Evolutionary conservation across 2,329 filamentous ascomycete genomes (phyloP).

Genomic region (Apiospora hydei): DNA sequence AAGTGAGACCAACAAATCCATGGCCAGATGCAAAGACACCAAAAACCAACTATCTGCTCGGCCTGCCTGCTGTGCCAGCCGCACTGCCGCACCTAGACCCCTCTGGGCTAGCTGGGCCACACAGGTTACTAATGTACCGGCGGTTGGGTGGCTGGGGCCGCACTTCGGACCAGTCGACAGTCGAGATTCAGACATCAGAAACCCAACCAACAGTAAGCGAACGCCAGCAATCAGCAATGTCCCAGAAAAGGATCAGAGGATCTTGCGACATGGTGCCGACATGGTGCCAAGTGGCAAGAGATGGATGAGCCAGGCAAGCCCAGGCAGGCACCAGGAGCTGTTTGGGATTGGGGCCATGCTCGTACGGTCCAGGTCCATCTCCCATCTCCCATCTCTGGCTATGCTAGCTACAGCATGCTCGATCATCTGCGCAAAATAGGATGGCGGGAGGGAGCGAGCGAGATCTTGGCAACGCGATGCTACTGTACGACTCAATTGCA

Average conservation of each 20-base stretch:
- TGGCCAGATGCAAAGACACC: neutral
- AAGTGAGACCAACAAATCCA: neutral
- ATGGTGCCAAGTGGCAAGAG: slow-evolving; percentile 3
- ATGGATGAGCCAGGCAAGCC: neutral
- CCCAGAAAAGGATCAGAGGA: neutral
- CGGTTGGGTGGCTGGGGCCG: neutral
- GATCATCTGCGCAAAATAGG: neutral
- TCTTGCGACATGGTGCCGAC: slow-evolving; percentile 12
- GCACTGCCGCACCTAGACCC: slow-evolving; percentile 6
- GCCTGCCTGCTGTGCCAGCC: neutral
- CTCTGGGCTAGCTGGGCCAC: neutral
- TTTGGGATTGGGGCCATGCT: slow-evolving; percentile 19
- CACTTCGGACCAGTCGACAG: neutral
- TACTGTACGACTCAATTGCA: neutral
- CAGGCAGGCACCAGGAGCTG: neutral
- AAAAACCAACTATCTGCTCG: neutral
- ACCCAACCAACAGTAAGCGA: neutral
- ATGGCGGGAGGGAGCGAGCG: neutral
- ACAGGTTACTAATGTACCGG: neutral
- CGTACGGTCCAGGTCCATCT: neutral
- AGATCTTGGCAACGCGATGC: neutral
- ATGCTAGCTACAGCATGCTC: too few relatives aligned
- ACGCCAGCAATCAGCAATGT: neutral
- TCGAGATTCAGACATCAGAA: neutral
- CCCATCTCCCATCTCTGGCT: neutral